These are phyloP conservation scores for Coniochaeta sp. DNA, from an alignment of 2,329 filamentous ascomycete genomes.

Conservation along the genomic window DNA sequence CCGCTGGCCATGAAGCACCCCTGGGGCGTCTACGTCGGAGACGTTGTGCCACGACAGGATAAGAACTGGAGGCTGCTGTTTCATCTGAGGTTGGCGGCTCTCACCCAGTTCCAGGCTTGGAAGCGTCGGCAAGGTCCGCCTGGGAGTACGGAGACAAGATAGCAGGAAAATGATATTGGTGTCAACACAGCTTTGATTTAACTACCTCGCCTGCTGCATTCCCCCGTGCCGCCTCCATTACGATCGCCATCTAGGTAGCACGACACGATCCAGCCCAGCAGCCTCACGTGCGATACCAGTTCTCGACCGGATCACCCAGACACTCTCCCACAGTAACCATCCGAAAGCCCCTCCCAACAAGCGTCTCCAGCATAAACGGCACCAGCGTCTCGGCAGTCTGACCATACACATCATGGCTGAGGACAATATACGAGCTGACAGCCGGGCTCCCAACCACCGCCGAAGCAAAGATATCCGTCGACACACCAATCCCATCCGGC, in stretches of 20 bases:
- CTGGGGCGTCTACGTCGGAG: too few relatives aligned
- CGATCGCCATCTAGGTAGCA: neutral
- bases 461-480: slow-evolving; percentile 34
- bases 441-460: slow-evolving; percentile 19
- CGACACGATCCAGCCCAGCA: neutral
- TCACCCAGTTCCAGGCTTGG: too few relatives aligned
- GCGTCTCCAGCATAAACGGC: slow-evolving; percentile 31
- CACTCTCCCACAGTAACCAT: slow-evolving; percentile 51
- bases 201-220: neutral
- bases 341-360: slow-evolving; percentile 31
- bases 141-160: neutral
- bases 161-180: neutral
- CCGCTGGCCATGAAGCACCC: too few relatives aligned
- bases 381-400: slow-evolving; percentile 24
- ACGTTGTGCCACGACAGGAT: too few relatives aligned
- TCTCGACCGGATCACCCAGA: slow-evolving; percentile 39
- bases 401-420: slow-evolving; percentile 33
- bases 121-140: too few relatives aligned
- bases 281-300: slow-evolving; percentile 39
- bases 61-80: too few relatives aligned
- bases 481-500: slow-evolving; percentile 28
- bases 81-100: too few relatives aligned
- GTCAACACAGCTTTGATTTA: neutral
- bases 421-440: slow-evolving; percentile 31
- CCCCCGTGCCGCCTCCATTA: neutral